Evolutionary conservation across 768 basidiomycete genomes (phyloP).

Genomic region (Cystobasidium onofrii): DNA sequence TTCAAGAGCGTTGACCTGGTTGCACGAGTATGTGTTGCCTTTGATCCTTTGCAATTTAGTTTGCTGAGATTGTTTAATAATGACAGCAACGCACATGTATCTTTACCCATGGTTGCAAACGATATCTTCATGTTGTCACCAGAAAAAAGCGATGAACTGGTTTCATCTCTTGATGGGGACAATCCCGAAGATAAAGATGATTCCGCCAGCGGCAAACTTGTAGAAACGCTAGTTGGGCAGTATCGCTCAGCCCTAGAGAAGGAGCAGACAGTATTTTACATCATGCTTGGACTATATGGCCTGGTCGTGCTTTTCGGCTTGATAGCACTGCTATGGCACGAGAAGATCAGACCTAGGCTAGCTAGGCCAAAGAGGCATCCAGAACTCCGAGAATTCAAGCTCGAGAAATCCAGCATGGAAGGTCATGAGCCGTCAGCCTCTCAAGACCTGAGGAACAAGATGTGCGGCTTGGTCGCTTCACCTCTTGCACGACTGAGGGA

Average conservation of each 20-base stretch:
- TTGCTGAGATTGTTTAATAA: background rate
- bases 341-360: background rate
- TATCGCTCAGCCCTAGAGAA: conserved; percentile 18
- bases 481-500: background rate
- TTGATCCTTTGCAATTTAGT: conserved; percentile 52
- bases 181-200: background rate
- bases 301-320: conserved; percentile 18
- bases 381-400: background rate
- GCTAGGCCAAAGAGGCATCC: background rate
- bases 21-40: conserved; percentile 76
- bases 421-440: background rate
- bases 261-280: background rate
- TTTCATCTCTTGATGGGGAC: background rate
- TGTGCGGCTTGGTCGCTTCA: background rate
- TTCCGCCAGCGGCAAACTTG: background rate
- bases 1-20: conserved; percentile 79
- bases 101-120: background rate
- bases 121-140: conserved; percentile 25
- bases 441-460: background rate
- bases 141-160: background rate
- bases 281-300: conserved; percentile 10
- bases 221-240: conserved; percentile 15
- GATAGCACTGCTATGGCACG: conserved; percentile 20
- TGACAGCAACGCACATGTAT: conserved; percentile 21
- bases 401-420: background rate